Evolutionary conservation across 1,139 yeast species (phyloP).

Genomic region (Blastobotrys ciferrii): DNA sequence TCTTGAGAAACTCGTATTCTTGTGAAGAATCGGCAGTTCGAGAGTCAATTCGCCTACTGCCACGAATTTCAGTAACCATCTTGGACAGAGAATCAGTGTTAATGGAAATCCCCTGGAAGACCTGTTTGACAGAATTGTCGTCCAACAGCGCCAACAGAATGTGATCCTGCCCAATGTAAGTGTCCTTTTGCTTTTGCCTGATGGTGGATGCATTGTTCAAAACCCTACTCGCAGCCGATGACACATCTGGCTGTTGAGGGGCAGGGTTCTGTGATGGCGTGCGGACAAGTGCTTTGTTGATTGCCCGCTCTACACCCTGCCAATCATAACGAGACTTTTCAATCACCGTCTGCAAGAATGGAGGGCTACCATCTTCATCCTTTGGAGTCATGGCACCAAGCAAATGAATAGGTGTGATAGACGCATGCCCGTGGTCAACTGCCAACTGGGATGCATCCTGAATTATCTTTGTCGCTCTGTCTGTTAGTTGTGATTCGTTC

Average conservation of each 20-base stretch:
- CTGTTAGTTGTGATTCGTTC: conserved; percentile 56
- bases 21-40: conserved; percentile 90
- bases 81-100: conserved; percentile 70
- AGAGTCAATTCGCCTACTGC: conserved; percentile 88
- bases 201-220: conserved; percentile 69
- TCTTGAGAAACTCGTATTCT: conserved; percentile 75
- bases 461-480: conserved; percentile 81
- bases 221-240: conserved; percentile 68
- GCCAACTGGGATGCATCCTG: conserved; percentile 81
- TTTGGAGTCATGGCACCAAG: conserved; percentile 89
- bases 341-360: conserved; percentile 77
- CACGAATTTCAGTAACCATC: conserved; percentile 83
- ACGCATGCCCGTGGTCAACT: conserved; percentile 78
- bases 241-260: conserved; percentile 69
- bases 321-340: conserved; percentile 91
- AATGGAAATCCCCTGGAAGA: conserved; percentile 73
- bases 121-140: conserved; percentile 63
- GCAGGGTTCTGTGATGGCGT: conserved; percentile 88
- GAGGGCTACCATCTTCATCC: conserved; percentile 63
- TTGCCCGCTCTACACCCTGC: conserved; percentile 71
- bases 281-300: conserved; percentile 77
- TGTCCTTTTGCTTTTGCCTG: conserved; percentile 84
- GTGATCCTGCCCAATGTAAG: conserved; percentile 93
- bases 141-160: conserved; percentile 79
- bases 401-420: conserved; percentile 80